Conservation (phyloP, 2,329 filamentous ascomycete genomes). For the Neospermospora avenae region DNA sequence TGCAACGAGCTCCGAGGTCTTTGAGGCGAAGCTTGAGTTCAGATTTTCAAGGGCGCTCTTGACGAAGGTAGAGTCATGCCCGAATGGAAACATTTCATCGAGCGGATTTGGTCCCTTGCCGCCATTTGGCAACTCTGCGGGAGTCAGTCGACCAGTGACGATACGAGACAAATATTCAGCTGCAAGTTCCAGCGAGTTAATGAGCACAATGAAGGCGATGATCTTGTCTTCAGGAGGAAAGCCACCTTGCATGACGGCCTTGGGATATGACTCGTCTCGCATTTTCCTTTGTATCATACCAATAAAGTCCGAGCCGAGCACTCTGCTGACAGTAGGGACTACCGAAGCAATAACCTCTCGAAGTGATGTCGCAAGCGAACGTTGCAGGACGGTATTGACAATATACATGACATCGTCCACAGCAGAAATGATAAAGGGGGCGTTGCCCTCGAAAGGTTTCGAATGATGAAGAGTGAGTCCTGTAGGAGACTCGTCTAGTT, state of each 20-base stretch:
- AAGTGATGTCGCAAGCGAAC: slow-evolving; percentile 83
- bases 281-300: slow-evolving; percentile 98
- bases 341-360: slow-evolving; percentile 73
- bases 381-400: slow-evolving; percentile 84
- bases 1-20: slow-evolving; percentile 75
- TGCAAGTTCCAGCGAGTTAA: slow-evolving; percentile 92
- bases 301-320: slow-evolving; percentile 86
- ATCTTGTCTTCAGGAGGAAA: slow-evolving; percentile 86
- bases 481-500: slow-evolving; percentile 82
- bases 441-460: slow-evolving; percentile 68
- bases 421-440: slow-evolving; percentile 89
- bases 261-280: slow-evolving; percentile 92
- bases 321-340: slow-evolving; percentile 72
- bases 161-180: slow-evolving; percentile 90
- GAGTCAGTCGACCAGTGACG: slow-evolving; percentile 62
- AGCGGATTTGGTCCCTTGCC: slow-evolving; percentile 39
- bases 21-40: slow-evolving; percentile 68
- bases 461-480: slow-evolving; percentile 75
- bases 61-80: slow-evolving; percentile 69
- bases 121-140: slow-evolving; percentile 41
- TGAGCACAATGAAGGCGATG: slow-evolving; percentile 83
- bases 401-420: slow-evolving; percentile 99
- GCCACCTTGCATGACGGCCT: slow-evolving; percentile 70
- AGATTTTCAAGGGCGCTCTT: slow-evolving; percentile 65
- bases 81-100: slow-evolving; percentile 73